Percentiles rank a stretch among this genome's conserved stretches.
Conservation (phyloP, 139 green algal genomes). For the Ulvella scutata region DNA sequence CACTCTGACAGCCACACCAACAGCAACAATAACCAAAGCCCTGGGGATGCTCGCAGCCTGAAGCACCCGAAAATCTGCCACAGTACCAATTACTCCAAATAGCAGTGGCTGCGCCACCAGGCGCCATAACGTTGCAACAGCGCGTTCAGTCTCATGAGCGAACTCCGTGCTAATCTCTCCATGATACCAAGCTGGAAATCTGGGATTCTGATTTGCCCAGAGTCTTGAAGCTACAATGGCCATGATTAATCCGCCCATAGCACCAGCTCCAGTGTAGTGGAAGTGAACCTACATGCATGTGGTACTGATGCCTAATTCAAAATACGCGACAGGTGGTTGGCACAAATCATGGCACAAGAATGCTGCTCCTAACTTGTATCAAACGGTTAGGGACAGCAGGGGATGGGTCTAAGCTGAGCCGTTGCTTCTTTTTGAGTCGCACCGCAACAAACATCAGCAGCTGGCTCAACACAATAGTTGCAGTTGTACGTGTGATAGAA, state of each 20-base stretch:
- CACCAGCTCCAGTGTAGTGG: slow-evolving; percentile 44
- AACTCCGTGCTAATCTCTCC: neutral
- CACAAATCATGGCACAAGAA: no score
- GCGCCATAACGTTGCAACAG: slow-evolving; percentile 23
- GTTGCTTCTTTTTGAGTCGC: no score
- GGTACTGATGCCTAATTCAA: slow-evolving; percentile 26
- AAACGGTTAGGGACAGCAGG: neutral
- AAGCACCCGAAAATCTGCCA: slow-evolving; percentile 38
- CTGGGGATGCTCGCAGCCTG: slow-evolving; percentile 26
- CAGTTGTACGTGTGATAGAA: slow-evolving; percentile 25
- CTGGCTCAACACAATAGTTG: neutral
- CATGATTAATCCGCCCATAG: slow-evolving; percentile 42
- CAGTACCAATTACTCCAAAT: slow-evolving; percentile 62
- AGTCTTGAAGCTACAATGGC: slow-evolving; percentile 29
- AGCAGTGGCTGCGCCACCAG: slow-evolving; percentile 55
- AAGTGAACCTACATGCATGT: slow-evolving; percentile 60
- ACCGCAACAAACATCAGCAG: neutral
- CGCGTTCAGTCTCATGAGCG: neutral
- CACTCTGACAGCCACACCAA: slow-evolving; percentile 32
- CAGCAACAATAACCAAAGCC: slow-evolving; percentile 30
- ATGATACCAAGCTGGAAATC: neutral
- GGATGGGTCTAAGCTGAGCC: neutral
- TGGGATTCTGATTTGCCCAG: neutral
- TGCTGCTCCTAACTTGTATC: no score
- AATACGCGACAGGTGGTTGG: neutral